phyloP scores from a whole-genome alignment of 2,329 filamentous ascomycete species.

The Pseudocercospora cruenta region DNA sequence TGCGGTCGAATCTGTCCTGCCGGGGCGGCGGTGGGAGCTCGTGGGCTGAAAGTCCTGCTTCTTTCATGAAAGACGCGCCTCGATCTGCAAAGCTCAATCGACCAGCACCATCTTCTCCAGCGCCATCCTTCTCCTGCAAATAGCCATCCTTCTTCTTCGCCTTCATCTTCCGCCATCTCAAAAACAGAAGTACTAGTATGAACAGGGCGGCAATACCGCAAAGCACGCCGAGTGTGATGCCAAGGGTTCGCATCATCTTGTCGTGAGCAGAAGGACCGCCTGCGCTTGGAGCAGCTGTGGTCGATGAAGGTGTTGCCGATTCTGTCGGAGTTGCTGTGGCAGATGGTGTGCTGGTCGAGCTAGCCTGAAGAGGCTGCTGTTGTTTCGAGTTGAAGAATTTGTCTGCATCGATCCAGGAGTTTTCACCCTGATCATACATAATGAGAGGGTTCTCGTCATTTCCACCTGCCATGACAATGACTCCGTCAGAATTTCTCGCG shows the following conservation, averaged over 20 bases:
- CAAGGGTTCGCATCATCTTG: constrained; percentile 66
- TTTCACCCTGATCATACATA: constrained; percentile 75
- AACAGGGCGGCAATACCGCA: constrained; percentile 72
- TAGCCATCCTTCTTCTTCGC: constrained; percentile 53
- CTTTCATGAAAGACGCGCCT: constrained; percentile 57
- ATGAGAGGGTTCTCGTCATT: constrained; percentile 67
- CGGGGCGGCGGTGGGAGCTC: constrained; percentile 31
- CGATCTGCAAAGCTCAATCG: constrained; percentile 56
- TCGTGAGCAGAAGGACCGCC: constrained; percentile 46
- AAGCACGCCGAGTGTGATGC: constrained; percentile 80
- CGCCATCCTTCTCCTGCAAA: constrained; percentile 46
- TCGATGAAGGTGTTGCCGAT: constrained; percentile 41
- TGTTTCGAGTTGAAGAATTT: constrained; percentile 60
- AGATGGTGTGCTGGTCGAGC: constrained; percentile 36
- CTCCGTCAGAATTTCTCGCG: constrained; percentile 66
- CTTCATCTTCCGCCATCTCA: constrained; percentile 64
- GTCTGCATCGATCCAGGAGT: constrained; percentile 76
- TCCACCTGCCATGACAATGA: constrained; percentile 80
- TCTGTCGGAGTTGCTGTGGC: constrained; percentile 43
- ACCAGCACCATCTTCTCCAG: constrained; percentile 21
- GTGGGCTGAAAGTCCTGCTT: constrained; percentile 49
- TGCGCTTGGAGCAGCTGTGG: constrained; percentile 39
- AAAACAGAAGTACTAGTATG: constrained; percentile 70
- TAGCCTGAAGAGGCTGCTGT: constrained; percentile 38
- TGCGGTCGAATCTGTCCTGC: constrained; percentile 18